Evolutionary conservation across 805 yeast genomes (phyloP), one percentile per base, ranked within the genome.

Genomic region (Tetrapisispora pingtungensis): DNA sequence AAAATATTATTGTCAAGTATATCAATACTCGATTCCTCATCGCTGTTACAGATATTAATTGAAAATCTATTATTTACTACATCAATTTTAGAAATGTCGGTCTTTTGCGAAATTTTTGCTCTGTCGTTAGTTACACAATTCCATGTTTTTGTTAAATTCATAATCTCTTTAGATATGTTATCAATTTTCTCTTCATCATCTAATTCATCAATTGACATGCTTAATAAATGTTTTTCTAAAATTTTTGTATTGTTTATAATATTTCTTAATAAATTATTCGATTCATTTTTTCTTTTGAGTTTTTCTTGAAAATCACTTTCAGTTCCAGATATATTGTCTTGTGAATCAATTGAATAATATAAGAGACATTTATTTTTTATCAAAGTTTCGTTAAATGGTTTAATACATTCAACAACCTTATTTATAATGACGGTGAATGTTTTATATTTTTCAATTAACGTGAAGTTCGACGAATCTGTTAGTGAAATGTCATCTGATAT

Each of bases 21-120:
- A 15, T 37, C 17, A 28, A 18, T 10, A 17, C 33, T 37, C 15
- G 33, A 37, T 10, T 36, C 46, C 28, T 36, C 42, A 8, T 20
- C 34, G 26, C 33, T 39, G 26, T 36, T 46, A 19, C 22, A 37
- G 30, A 43, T 28, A 7, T 30, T 27, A 26, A 42, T 42, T 15
- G 45, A 42, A 18, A 42, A 42, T n/a, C 45, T 36, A 5, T 42
- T 42, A 26, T 42, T 42, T 2, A 42, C 15, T 10, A 39, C 24
- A n/a, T 26, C 28, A 15, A 42, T 22, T 7, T 36, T 42, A 8
- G 33, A 4, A 5, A 5, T 31, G 7, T 38, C 27, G 10, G 13
- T 30, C 14, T 20, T 7, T 38, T 28, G 4, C 4, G 7, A 3
- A 20, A 10, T 17, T 8, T 28, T 27, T 28, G 10, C 4, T 17